A percentile compares a stretch with the other conserved stretches of the same genome.
These are phyloP conservation scores for Boletus rubroflammeus DNA, from an alignment of 768 basidiomycete species.

Conservation along the genomic window DNA sequence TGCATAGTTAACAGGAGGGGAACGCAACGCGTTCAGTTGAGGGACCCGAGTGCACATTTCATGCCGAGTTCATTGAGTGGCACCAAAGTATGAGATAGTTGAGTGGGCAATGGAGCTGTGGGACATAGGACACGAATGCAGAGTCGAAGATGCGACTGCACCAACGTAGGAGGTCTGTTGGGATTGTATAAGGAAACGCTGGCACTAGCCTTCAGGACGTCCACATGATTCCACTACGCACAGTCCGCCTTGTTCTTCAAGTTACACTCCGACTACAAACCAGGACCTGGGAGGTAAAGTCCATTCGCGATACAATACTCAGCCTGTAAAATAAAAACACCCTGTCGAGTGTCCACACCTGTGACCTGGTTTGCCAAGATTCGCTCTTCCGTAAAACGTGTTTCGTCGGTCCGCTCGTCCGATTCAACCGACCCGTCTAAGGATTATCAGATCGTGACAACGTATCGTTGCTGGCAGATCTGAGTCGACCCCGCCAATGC, in stretches of 20 bases:
- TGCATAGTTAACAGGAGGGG: too few species aligned
- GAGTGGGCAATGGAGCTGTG: not conserved
- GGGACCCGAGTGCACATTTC: not conserved
- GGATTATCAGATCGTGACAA: not conserved
- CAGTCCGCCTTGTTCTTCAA: not conserved
- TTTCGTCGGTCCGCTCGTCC: not conserved
- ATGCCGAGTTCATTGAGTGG: not conserved
- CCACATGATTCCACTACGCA: not conserved
- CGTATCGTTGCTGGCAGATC: not conserved
- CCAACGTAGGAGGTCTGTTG: not conserved
- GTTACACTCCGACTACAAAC: not conserved
- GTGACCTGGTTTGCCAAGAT: not conserved
- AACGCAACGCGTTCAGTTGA: not conserved
- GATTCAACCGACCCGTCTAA: not conserved
- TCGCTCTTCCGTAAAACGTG: not conserved
- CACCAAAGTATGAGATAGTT: not conserved
- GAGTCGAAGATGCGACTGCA: not conserved
- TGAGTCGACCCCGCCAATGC: not conserved
- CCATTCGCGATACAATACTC: not conserved
- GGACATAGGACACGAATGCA: not conserved
- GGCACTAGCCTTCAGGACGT: too few species aligned
- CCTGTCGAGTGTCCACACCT: not conserved
- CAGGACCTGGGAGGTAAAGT: too few species aligned
- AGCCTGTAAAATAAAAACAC: not conserved
- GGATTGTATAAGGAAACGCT: not conserved